A percentile compares a stretch with the other conserved stretches of the same genome.
Evolutionary conservation across 2,329 filamentous ascomycete genomes (phyloP).

Genomic region (Alternaria arborescens): DNA sequence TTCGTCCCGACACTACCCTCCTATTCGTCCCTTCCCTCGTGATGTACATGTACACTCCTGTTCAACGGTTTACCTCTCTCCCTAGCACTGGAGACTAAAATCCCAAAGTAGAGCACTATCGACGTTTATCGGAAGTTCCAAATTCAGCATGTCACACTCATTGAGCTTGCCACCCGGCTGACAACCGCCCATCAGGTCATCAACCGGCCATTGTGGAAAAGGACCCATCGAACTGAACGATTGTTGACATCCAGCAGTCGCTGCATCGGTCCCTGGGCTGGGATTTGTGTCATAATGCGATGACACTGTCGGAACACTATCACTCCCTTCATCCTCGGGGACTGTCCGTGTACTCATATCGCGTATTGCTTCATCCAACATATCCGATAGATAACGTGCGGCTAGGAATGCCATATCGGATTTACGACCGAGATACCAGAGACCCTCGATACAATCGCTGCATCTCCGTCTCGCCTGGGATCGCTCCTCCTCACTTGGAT

Average conservation of each 20-base stretch:
- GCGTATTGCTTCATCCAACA: conserved; percentile 15
- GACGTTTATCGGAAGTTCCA: background rate
- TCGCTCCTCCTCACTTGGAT: background rate
- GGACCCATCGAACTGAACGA: background rate
- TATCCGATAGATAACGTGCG: conserved; percentile 43
- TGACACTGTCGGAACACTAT: background rate
- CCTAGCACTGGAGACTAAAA: conserved; percentile 1
- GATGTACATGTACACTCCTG: no score
- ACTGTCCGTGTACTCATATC: background rate
- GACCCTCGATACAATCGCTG: conserved; percentile 60
- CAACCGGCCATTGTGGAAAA: background rate
- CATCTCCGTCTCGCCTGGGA: conserved; percentile 48
- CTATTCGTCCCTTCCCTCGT: no score
- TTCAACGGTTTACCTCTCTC: no score
- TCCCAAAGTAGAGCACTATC: conserved; percentile 4
- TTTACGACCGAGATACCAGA: conserved; percentile 64
- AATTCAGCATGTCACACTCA: background rate
- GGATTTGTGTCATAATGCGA: background rate
- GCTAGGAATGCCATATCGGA: conserved; percentile 60
- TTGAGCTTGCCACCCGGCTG: background rate
- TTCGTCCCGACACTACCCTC: no score
- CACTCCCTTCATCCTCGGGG: background rate
- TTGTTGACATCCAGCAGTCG: background rate
- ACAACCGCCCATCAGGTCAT: background rate
- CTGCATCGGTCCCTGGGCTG: background rate